Percentiles rank a stretch among this genome's conserved stretches.
phyloP scores from a whole-genome alignment of 2,329 filamentous ascomycete species.

The Arthroderma sp. region DNA sequence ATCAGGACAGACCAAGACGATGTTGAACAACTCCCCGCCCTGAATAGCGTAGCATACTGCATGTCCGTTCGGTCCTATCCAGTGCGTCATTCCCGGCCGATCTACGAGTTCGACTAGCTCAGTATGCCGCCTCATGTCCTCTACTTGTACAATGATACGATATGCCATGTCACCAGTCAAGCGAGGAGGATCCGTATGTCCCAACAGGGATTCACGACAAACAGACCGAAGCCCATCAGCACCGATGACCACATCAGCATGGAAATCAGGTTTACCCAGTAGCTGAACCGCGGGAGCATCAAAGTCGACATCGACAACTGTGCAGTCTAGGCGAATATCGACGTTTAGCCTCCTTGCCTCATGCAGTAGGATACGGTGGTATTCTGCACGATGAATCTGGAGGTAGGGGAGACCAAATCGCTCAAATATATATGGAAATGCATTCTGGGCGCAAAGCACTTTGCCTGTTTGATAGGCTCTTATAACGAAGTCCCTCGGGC shows the following conservation, averaged over 20 bases:
- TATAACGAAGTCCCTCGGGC: constrained; percentile 22
- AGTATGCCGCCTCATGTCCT: constrained; percentile 38
- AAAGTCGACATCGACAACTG: constrained; percentile 20
- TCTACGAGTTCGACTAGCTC: constrained; percentile 36
- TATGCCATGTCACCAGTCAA: constrained; percentile 47
- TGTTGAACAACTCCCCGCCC: constrained; percentile 49
- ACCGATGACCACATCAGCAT: constrained; percentile 38
- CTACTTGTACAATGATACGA: constrained; percentile 39
- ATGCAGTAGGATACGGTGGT: constrained; percentile 34
- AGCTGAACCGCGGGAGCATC: constrained; percentile 22
- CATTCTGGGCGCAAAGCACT: constrained; percentile 20
- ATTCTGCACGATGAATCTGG: constrained; percentile 41
- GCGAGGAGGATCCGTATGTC: constrained; percentile 34
- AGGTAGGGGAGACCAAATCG: constrained; percentile 32
- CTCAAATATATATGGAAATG: constrained; percentile 19
- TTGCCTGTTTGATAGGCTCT: constrained; percentile 23
- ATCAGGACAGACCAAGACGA: constrained; percentile 55
- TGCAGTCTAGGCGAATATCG: constrained; percentile 20
- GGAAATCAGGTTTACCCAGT: constrained; percentile 20
- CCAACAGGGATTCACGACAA: constrained; percentile 37
- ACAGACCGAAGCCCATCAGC: constrained; percentile 39
- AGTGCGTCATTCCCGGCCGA: constrained; percentile 42
- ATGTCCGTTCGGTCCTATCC: constrained; percentile 43
- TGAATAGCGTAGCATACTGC: constrained; percentile 50
- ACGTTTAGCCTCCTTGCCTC: constrained; percentile 33